Evolutionary conservation across 2,329 filamentous ascomycete species (phyloP).

Genomic region (Fusarium vanettenii): DNA sequence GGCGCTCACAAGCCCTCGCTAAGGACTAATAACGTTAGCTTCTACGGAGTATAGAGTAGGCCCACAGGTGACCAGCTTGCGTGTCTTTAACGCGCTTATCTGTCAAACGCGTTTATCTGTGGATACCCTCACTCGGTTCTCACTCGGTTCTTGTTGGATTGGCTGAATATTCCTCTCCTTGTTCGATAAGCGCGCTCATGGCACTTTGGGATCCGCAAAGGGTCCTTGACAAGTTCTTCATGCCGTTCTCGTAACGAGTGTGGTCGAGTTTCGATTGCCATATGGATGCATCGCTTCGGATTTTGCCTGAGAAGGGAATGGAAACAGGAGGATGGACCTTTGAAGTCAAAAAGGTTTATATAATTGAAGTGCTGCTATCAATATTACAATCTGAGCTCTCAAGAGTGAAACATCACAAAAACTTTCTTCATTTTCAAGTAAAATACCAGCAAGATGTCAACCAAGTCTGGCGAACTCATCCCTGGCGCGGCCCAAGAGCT

Average conservation of each 20-base stretch:
- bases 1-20: background rate
- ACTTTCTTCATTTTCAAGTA: background rate
- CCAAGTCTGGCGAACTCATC: constrained; percentile 15
- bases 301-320: background rate
- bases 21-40: too few species aligned
- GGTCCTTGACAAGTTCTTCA: background rate
- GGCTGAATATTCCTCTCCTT: background rate
- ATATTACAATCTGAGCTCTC: background rate
- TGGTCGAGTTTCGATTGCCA: background rate
- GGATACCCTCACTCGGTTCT: background rate
- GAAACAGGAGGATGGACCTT: background rate
- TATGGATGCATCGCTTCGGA: background rate
- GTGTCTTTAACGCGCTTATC: background rate
- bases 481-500: constrained; percentile 15
- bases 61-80: too few species aligned
- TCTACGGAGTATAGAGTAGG: too few species aligned
- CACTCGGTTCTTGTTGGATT: background rate
- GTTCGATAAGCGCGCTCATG: background rate
- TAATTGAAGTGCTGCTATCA: background rate
- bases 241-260: background rate
- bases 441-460: background rate
- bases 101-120: background rate
- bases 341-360: background rate
- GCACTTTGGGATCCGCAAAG: background rate
- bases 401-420: background rate